These are phyloP conservation scores for Cystobasidium slooffiae DNA, from an alignment of 1,284 basidiomycete species.

Conservation along the genomic window DNA sequence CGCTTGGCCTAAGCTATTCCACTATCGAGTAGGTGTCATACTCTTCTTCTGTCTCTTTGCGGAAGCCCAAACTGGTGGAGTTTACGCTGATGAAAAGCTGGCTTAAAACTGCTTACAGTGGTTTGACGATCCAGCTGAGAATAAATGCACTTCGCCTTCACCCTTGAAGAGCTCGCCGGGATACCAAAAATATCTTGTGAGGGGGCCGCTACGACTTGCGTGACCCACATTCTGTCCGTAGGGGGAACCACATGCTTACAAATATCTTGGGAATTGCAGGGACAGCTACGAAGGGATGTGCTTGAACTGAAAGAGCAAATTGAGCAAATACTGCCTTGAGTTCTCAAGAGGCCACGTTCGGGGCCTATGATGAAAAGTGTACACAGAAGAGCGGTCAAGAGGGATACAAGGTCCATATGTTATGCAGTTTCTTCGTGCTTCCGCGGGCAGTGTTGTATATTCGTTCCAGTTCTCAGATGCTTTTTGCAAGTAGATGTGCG, in stretches of 20 bases:
- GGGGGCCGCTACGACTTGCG: background rate
- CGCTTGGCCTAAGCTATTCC: slow-evolving; percentile 35
- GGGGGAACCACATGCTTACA: background rate
- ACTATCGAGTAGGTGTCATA: slow-evolving; percentile 23
- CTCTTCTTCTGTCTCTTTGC: no score
- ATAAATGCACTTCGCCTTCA: slow-evolving; percentile 23
- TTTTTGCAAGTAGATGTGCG: no score
- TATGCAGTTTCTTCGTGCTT: no score
- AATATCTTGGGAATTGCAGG: background rate
- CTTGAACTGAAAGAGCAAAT: slow-evolving; percentile 1
- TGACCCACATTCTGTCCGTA: background rate
- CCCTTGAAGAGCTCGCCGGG: slow-evolving; percentile 2
- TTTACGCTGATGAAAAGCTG: background rate
- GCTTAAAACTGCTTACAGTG: background rate
- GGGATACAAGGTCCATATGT: no score
- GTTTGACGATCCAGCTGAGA: slow-evolving; percentile 2
- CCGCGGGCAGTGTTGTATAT: no score
- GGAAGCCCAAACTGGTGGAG: background rate
- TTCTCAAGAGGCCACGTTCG: no score
- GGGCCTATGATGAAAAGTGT: no score
- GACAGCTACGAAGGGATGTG: slow-evolving; percentile 18
- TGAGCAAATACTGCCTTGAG: slow-evolving; percentile 8
- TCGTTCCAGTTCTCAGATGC: no score
- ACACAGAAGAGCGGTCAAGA: no score
- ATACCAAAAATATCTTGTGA: slow-evolving; percentile 14